Conservation (phyloP, 257 asterid genomes). For the Nicotiana noctiflora region DNA sequence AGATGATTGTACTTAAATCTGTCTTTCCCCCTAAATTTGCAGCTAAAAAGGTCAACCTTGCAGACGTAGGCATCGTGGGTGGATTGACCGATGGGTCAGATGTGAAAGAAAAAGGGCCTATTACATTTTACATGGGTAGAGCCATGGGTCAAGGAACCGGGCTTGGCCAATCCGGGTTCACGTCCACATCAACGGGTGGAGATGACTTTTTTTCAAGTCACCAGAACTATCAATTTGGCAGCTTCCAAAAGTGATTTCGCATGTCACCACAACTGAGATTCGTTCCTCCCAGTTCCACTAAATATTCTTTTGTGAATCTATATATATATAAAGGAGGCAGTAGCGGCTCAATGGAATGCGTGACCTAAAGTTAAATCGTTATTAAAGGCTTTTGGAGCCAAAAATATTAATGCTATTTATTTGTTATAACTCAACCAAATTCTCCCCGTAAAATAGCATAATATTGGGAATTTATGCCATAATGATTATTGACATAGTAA, state of each 20-base stretch:
- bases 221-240: conserved; percentile 57
- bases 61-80: conserved; percentile 74
- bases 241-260: conserved; percentile 54
- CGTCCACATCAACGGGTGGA: conserved; percentile 20
- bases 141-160: conserved; percentile 61
- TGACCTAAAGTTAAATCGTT: too few species aligned
- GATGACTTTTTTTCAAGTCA: conserved; percentile 64
- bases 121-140: conserved; percentile 53
- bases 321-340: too few species aligned
- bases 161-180: conserved; percentile 43
- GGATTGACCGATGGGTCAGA: conserved; percentile 50
- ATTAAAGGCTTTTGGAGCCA: too few species aligned
- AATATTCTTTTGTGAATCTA: conserved; percentile 10
- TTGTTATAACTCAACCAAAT: too few species aligned
- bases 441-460: too few species aligned
- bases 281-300: background rate
- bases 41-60: conserved; percentile 79
- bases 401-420: too few species aligned
- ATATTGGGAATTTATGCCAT: too few species aligned
- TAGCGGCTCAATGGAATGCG: too few species aligned
- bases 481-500: too few species aligned
- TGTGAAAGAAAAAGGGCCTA: conserved; percentile 54
- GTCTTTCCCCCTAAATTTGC: conserved; percentile 11
- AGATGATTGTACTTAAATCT: background rate
- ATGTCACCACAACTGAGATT: background rate